Percentiles rank a stretch among this genome's conserved stretches.
phyloP scores from a whole-genome alignment of 257 asterid genomes.

The Lantana camara region DNA sequence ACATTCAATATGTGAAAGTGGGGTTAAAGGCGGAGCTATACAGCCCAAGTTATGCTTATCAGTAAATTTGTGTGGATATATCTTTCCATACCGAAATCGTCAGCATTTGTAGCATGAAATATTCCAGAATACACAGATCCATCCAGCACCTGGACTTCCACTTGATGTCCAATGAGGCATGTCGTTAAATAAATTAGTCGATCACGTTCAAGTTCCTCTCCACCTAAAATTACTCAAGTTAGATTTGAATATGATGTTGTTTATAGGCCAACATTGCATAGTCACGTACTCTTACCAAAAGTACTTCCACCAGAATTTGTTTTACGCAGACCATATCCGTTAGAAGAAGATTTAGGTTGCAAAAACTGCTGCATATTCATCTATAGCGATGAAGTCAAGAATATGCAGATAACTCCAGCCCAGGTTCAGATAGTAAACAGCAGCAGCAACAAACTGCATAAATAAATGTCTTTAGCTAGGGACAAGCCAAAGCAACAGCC shows the following conservation, averaged over 20 bases:
- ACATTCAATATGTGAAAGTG: background rate
- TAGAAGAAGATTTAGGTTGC: slow-evolving; percentile 49
- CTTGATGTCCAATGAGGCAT: slow-evolving; percentile 67
- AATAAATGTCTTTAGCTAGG: slow-evolving; percentile 6
- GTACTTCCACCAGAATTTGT: slow-evolving; percentile 34
- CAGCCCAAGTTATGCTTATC: background rate
- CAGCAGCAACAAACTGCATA: slow-evolving; percentile 6
- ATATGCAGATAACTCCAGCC: slow-evolving; percentile 19
- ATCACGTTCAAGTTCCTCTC: slow-evolving; percentile 53
- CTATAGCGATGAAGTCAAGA: slow-evolving; percentile 25
- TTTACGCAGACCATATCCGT: slow-evolving; percentile 60
- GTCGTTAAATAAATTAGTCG: slow-evolving; percentile 51
- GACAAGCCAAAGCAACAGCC: background rate
- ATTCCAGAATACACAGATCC: slow-evolving; percentile 66
- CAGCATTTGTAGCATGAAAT: slow-evolving; percentile 62
- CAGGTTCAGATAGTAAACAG: slow-evolving; percentile 30
- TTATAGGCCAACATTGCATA: background rate
- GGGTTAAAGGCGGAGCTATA: background rate
- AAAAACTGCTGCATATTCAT: slow-evolving; percentile 52
- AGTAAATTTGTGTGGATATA: slow-evolving; percentile 1
- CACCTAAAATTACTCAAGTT: slow-evolving; percentile 36
- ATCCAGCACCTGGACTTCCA: slow-evolving; percentile 66
- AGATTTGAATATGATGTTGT: slow-evolving; percentile 2
- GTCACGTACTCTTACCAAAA: slow-evolving; percentile 41
- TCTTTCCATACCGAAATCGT: slow-evolving; percentile 55